Base-by-base conservation (phyloP, 345 rosid species). In the Lumnitzera littorea region DNA sequence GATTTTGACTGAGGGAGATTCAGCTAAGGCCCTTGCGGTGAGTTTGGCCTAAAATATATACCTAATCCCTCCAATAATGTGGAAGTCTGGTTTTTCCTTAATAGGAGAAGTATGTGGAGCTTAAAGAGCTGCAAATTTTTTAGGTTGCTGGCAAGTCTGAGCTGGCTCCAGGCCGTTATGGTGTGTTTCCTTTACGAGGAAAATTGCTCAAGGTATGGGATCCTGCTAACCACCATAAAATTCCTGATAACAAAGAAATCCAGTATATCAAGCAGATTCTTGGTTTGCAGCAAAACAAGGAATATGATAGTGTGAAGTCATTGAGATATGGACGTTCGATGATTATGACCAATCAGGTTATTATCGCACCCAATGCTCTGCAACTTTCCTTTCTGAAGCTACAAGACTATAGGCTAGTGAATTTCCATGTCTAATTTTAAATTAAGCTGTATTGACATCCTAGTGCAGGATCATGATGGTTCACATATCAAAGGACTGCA, bases 1-100 rank as follows among this genome's bases (percentile, higher is more conserved):
- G 76, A 94, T 94, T 62, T 77, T 91, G 70, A 94, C 99, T 1
- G 99, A 94, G 86, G 99, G 99, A 77, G 97, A 91, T 73, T 94
- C 99, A 50, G 99, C 99, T 27, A 94, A 94, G 78, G 74, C 91
- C 60, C 87, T 94, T 27, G 99, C 99, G 99, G 69, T 20, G 20
- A 20, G 20, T 20, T 20, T 20, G 20, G 20, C 20, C 20, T 20
- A 20, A 20, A 20, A 20, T 20, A 20, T 20, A 20, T 20, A 20
- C 20, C 20, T 20, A 20, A 20, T 20, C 20, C 20, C 20, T 20
- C 20, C 20, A 20, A 20, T 20, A 20, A 20, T 20, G 20, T 20
- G 20, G 20, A 20, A 20, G 20, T 20, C 20, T 20, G 20, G 20
- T 20, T 20, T 20, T 20, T 20, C 20, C 20, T 20, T 20, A 0